These are phyloP conservation scores for Populus hybrid DNA, from an alignment of 441 rosid species.

Conservation along the genomic window DNA sequence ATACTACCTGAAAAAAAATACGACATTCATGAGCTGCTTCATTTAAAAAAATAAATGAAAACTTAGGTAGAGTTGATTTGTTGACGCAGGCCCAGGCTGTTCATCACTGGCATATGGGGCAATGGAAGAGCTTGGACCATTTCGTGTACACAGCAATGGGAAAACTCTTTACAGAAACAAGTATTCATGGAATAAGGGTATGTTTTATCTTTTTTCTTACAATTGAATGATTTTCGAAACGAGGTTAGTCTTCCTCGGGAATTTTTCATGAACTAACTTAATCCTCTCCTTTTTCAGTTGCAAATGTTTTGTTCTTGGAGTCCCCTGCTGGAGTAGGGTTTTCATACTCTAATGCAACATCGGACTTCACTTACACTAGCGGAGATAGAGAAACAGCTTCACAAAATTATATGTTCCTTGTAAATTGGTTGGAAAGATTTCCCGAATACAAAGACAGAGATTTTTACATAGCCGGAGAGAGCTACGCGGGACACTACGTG, in stretches of 20 bases:
- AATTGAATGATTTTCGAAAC: not conserved
- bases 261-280: too few relatives aligned
- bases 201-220: not conserved
- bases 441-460: conserved; percentile 67
- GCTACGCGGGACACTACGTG: conserved; percentile 80
- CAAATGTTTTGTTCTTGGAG: conserved; percentile 71
- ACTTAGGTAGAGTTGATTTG: too few relatives aligned
- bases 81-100: conserved; percentile 64
- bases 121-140: conserved; percentile 52
- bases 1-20: too few relatives aligned
- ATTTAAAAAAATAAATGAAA: too few relatives aligned
- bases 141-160: conserved; percentile 48
- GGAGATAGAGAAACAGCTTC: conserved; percentile 58
- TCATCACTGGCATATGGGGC: conserved; percentile 83
- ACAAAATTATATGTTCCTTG: conserved; percentile 59
- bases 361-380: conserved; percentile 30
- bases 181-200: conserved; percentile 67
- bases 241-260: not conserved
- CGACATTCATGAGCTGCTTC: too few relatives aligned
- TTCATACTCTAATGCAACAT: conserved; percentile 63
- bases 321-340: conserved; percentile 86
- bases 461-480: conserved; percentile 69
- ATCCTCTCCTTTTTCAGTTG: conserved; percentile 28
- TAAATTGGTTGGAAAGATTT: conserved; percentile 73
- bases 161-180: conserved; percentile 54